Base-by-base conservation (phyloP, 129 eudicot genomes). In the Centrapalus pauciflorus region DNA sequence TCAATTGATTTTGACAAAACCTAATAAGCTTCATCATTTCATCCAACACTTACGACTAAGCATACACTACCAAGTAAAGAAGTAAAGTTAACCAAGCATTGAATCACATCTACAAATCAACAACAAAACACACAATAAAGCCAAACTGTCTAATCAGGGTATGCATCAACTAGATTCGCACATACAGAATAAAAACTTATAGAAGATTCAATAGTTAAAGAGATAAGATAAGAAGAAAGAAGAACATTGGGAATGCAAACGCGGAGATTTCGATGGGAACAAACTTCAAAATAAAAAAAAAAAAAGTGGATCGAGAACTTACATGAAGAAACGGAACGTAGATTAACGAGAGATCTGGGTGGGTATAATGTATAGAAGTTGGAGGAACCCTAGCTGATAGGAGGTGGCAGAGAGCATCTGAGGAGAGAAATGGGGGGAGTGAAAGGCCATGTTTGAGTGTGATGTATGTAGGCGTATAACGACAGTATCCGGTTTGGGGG, bases 391-490 rank as follows among this genome's bases (percentile, higher is more conserved):
- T 72, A 72, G 61, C n/a, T n/a, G n/a, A 52, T 26, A 8, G 27
- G 38, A 49, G 59, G 16, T 5, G 12, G 17, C 24, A 7, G 29
- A 60, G 60, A 48, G 61, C 26, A 66, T 66, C 71, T 66, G 71
- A 29, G 52, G 69, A 60, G 52, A 60, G 54, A 45, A 26, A 51
- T 66, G 71, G 32, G 58, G 71, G 71, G 71, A 66, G 61, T 70
- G 67, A 56, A 38, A 55, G 56, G 73, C 29, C 70, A 65, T 50
- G 72, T 50, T 32, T 48, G 71, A 46, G 71, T 16, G 65, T 52
- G 54, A 55, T 55, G 74, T 57, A 55, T 70, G 75, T 70, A 70
- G 58, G 75, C 75, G 75, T 70, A 70, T 70, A 72, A 72, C 77
- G 77, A 72, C 77, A 72, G 45, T 35, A 50, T 72, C 64, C 43